Conservation (phyloP, 345 rosid species). For the Crucihimalaya himalaica region DNA sequence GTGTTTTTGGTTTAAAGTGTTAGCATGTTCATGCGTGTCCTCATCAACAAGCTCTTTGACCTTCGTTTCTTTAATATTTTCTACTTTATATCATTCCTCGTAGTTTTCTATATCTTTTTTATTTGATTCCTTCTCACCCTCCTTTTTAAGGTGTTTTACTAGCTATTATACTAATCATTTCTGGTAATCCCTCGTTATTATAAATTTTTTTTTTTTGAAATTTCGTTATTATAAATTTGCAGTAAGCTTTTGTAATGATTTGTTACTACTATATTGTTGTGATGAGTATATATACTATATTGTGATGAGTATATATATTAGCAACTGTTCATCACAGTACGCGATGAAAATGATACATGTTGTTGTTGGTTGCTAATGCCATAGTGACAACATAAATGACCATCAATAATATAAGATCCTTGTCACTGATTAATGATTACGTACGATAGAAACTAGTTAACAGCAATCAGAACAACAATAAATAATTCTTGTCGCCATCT, state of each 20-base stretch:
- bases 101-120: conserved; percentile 27
- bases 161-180: neutral
- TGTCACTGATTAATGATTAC: conserved; percentile 9
- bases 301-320: neutral
- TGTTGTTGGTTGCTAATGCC: neutral
- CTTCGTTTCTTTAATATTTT: conserved; percentile 27
- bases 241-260: neutral
- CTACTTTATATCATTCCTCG: conserved; percentile 33
- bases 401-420: neutral
- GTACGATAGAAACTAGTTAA: conserved; percentile 4
- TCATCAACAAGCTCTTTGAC: conserved; percentile 37
- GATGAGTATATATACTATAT: neutral
- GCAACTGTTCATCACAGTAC: neutral
- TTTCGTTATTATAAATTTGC: neutral
- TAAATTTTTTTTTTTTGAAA: neutral
- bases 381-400: neutral
- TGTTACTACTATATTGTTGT: neutral
- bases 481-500: neutral
- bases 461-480: neutral
- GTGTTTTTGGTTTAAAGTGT: conserved; percentile 12
- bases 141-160: neutral
- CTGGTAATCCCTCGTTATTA: neutral
- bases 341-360: neutral
- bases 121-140: conserved; percentile 17
- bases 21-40: conserved; percentile 41